These are phyloP conservation scores for Leccinum griseonigrum DNA, from an alignment of 1,284 basidiomycete species.

Conservation along the genomic window DNA sequence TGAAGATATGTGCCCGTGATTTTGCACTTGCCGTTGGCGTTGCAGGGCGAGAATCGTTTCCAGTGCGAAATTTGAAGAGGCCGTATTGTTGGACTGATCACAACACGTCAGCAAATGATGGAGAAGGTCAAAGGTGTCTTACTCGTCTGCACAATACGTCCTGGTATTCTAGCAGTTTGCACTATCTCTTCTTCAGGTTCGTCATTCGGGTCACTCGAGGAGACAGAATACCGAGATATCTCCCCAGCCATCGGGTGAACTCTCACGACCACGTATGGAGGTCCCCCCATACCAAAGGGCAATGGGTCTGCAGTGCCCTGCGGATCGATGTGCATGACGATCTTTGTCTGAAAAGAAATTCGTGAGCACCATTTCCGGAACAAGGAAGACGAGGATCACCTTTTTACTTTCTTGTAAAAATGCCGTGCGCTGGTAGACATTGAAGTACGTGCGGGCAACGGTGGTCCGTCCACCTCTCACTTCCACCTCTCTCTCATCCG, in stretches of 20 bases:
- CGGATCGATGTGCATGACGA: conserved; percentile 83
- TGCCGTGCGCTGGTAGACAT: conserved; percentile 76
- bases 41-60: conserved; percentile 69
- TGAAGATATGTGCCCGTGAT: conserved; percentile 78
- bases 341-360: conserved; percentile 63
- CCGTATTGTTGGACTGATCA: conserved; percentile 79
- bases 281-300: conserved; percentile 63
- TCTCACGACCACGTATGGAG: conserved; percentile 72
- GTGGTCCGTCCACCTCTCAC: conserved; percentile 57
- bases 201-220: conserved; percentile 68
- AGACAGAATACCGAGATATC: conserved; percentile 73
- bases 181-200: conserved; percentile 80
- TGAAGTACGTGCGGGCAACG: conserved; percentile 76
- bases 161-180: conserved; percentile 67
- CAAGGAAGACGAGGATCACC: conserved; percentile 40
- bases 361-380: conserved; percentile 7
- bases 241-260: conserved; percentile 81
- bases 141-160: conserved; percentile 79
- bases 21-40: conserved; percentile 72
- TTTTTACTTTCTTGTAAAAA: conserved; percentile 76
- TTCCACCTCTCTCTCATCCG: conserved; percentile 75
- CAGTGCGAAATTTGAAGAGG: conserved; percentile 80
- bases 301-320: conserved; percentile 70
- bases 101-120: conserved; percentile 6
- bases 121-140: conserved; percentile 29